Evolutionary conservation across 2,329 filamentous ascomycete species (phyloP).

Genomic region (Sclerotinia subarctica): DNA sequence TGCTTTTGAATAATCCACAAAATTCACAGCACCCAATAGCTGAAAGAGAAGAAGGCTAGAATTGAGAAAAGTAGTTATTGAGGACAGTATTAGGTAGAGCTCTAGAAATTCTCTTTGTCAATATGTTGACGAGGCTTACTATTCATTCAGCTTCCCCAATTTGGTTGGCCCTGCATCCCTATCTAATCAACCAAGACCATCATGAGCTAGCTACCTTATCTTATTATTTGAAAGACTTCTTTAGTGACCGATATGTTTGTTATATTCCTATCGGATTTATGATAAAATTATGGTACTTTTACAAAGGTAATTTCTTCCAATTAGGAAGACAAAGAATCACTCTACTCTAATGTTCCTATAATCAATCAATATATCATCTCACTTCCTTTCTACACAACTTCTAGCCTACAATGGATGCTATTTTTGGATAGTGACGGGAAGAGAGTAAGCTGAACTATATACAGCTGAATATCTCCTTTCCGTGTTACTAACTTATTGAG

Average conservation of each 20-base stretch:
- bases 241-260: background rate
- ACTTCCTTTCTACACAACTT: background rate
- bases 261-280: background rate
- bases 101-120: conserved; percentile 16
- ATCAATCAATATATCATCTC: background rate
- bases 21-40: background rate
- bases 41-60: conserved; percentile 1
- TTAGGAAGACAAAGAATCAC: background rate
- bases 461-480: background rate
- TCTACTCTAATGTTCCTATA: too few species aligned
- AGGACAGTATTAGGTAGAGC: background rate
- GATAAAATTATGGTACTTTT: background rate
- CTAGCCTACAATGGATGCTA: background rate
- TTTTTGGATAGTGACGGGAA: background rate
- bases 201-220: background rate
- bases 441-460: background rate
- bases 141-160: conserved; percentile 14
- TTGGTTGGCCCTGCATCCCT: background rate
- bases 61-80: conserved; percentile 4
- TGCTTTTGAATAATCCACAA: background rate
- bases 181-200: background rate
- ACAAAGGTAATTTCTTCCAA: background rate
- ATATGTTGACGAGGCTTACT: conserved; percentile 5
- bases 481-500: background rate
- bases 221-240: background rate